Percentiles rank a stretch among this genome's conserved stretches.
These are phyloP conservation scores for Vitis rotundifolia DNA, from an alignment of 164 flowering plant species.

Conservation along the genomic window DNA sequence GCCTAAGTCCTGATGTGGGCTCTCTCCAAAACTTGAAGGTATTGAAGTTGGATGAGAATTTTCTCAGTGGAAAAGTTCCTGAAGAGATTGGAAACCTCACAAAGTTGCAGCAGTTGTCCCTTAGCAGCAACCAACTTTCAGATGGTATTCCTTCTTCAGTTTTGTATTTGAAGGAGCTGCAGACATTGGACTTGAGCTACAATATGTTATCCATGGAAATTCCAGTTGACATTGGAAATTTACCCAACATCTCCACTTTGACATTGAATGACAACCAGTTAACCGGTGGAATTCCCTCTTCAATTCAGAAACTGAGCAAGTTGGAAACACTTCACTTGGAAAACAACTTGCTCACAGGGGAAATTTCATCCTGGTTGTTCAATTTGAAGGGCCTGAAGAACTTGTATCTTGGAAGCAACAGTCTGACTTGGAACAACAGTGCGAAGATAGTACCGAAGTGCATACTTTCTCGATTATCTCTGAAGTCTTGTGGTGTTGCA, in stretches of 20 bases:
- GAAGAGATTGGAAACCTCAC: constrained; percentile 44
- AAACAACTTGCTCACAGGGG: constrained; percentile 38
- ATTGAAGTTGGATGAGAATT: constrained; percentile 40
- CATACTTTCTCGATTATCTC: constrained; percentile 26
- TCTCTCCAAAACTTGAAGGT: constrained; percentile 28
- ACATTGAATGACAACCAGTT: constrained; percentile 38
- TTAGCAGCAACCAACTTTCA: constrained; percentile 31
- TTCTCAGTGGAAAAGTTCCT: constrained; percentile 38
- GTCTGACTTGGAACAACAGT: constrained; percentile 39
- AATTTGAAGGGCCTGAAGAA: constrained; percentile 26
- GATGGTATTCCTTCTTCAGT: constrained; percentile 40
- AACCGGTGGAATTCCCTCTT: constrained; percentile 40
- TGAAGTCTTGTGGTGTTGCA: constrained; percentile 39
- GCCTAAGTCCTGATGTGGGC: constrained; percentile 25
- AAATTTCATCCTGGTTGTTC: constrained; percentile 50
- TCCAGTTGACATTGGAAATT: constrained; percentile 39
- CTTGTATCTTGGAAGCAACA: constrained; percentile 45
- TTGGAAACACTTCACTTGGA: constrained; percentile 37
- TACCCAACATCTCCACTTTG: constrained; percentile 32
- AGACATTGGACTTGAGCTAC: constrained; percentile 37
- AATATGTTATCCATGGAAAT: constrained; percentile 38
- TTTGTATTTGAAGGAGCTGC: constrained; percentile 21
- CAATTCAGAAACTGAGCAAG: constrained; percentile 25
- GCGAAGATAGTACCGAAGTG: constrained; percentile 27
- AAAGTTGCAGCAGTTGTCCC: constrained; percentile 25